These are phyloP conservation scores for Phaeodactylum tricornutum DNA, from an alignment of 108 stramenopile genomes.

Conservation along the genomic window DNA sequence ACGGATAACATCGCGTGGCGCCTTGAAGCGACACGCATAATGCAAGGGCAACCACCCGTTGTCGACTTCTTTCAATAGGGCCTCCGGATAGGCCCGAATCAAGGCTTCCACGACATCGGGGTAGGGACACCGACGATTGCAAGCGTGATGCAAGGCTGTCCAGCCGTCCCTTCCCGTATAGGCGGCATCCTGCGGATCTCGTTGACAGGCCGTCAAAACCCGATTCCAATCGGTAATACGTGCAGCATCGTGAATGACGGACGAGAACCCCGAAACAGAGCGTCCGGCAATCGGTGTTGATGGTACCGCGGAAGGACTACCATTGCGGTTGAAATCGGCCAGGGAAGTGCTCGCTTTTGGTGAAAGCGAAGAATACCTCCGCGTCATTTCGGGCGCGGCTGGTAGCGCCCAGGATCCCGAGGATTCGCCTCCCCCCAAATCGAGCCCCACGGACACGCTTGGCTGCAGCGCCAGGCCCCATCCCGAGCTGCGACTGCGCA, in stretches of 20 bases:
- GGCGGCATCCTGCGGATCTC: conserved; percentile 40
- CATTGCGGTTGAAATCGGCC: no score
- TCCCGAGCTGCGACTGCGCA: no score
- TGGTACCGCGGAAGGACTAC: no score
- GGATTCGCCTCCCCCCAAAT: no score
- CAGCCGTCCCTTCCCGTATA: conserved; percentile 50
- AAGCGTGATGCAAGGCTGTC: conserved; percentile 69
- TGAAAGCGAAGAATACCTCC: no score
- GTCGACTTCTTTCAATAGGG: conserved; percentile 40
- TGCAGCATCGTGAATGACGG: conserved; percentile 65
- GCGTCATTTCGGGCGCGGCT: no score
- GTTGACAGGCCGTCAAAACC: conserved; percentile 30
- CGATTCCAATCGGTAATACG: conserved; percentile 52
- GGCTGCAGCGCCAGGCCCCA: no score
- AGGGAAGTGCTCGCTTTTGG: no score
- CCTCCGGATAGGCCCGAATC: conserved; percentile 56
- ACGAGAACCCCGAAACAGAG: no score
- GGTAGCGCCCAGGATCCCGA: no score
- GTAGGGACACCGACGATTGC: conserved; percentile 62
- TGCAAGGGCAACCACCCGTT: conserved; percentile 70
- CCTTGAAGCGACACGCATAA: conserved; percentile 68
- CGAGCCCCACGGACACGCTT: no score
- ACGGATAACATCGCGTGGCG: conserved; percentile 45
- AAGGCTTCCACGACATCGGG: conserved; percentile 51
- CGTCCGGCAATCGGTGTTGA: not conserved